phyloP scores from a whole-genome alignment of 2,329 filamentous ascomycete species.

The Colletotrichum salicis region DNA sequence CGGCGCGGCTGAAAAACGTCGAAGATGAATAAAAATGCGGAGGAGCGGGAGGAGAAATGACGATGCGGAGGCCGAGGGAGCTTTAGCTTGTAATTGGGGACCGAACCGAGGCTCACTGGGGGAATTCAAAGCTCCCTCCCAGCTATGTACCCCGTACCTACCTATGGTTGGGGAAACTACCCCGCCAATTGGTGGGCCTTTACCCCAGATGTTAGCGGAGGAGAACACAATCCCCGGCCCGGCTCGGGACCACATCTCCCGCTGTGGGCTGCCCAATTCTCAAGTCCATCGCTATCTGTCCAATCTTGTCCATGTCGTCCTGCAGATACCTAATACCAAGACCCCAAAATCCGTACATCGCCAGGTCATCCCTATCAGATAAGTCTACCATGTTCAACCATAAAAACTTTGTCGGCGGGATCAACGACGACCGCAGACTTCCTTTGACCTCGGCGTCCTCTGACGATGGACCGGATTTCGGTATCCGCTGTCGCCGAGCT shows the following conservation, averaged over 20 bases:
- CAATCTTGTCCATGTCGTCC: too few species aligned
- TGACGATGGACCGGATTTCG: background rate
- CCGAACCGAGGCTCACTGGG: conserved; percentile 26
- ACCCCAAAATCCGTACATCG: background rate
- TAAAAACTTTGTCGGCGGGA: background rate
- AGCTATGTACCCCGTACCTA: too few species aligned
- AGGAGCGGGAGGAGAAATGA: background rate
- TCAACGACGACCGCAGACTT: background rate
- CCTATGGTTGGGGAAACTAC: background rate
- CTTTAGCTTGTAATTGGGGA: background rate
- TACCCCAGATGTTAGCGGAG: conserved; percentile 28
- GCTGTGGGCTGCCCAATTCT: background rate
- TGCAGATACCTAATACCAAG: too few species aligned
- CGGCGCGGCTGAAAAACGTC: background rate
- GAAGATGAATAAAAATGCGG: background rate
- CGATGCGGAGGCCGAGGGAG: conserved; percentile 8
- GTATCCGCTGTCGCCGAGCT: background rate
- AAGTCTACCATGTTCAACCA: background rate
- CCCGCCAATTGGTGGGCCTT: conserved; percentile 5
- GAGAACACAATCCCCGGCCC: conserved; percentile 1
- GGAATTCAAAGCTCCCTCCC: background rate
- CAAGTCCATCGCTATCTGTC: background rate
- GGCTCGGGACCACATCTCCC: background rate
- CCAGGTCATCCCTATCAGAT: background rate
- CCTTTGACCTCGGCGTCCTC: background rate